Base-by-base conservation (phyloP, 2,329 filamentous ascomycete genomes). In the Colletotrichum sp. region DNA sequence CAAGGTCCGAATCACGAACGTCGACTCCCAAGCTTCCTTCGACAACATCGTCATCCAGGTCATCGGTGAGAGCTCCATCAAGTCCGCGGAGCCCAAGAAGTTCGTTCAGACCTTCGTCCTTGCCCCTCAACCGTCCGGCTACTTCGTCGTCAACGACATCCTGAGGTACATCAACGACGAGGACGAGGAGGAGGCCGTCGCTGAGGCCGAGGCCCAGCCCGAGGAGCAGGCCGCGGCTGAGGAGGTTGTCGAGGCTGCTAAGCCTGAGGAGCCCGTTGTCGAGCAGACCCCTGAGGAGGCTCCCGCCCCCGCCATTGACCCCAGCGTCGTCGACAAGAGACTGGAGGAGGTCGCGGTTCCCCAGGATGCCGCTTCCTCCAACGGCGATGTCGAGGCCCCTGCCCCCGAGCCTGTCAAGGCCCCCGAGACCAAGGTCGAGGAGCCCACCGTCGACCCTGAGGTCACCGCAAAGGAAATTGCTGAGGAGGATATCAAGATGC, bases 71-170 rank as follows among this genome's bases (percentile, higher is more conserved):
- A 98, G 97, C 82, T 98, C 96, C 81, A 98, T 98, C 92, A 98
- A 98, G 86, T 93, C 92, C 65, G 93, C 93, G 78, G 95, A 97
- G 75, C 95, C 96, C 82, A 96, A 95, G 89, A 98, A 98, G 86
- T 99, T 99, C 83, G 94, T 96, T 55, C 97, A 99, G 90, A 99
- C 96, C 69, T 99, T 99, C 81, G 95, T 99, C 78, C 94, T 99
- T 78, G 97, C 97, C 65, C 93, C 96, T 86, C 97, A 99, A 88
- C 95, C 95, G 66, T 98, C 96, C 73, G 97, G 97, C 78, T 99
- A 99, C 89, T 99, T 98, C 81, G 96, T 99, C 39, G 92, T 99
- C 81, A 99, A 99, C 86, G 97, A 99, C 83, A 98, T 99, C 84
- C 95, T 99, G 89, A 92, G 97, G 81, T 99, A 98, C 87, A 93